A percentile compares a stretch with the other conserved stretches of the same genome.
Conservation (phyloP, 2,329 filamentous ascomycete genomes). For the Ophiostoma triangulosporum region DNA sequence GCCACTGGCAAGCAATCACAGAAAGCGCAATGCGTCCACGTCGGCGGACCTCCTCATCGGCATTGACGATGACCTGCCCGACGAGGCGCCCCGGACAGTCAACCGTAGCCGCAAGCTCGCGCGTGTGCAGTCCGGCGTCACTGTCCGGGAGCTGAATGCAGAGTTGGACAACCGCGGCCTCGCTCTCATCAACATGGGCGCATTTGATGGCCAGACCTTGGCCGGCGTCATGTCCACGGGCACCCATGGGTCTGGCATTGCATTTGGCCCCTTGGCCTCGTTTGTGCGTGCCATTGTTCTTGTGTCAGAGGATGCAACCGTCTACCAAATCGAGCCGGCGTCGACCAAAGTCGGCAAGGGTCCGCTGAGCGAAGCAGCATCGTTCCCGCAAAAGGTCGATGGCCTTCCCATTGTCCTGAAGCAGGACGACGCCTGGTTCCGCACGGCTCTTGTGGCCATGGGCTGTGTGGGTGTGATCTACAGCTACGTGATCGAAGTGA, state of each 20-base stretch:
- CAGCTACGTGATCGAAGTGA: constrained; percentile 16
- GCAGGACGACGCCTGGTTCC: constrained; percentile 17
- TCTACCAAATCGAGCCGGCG: constrained; percentile 18
- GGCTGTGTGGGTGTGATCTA: constrained; percentile 18
- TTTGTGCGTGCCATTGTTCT: constrained; percentile 16
- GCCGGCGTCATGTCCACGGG: constrained; percentile 16
- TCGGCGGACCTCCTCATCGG: not conserved
- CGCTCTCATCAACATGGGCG: constrained; percentile 17
- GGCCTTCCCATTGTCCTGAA: constrained; percentile 14
- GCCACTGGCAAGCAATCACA: not conserved
- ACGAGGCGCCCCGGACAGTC: not conserved
- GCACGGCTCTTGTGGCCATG: constrained; percentile 16
- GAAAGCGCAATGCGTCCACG: not conserved
- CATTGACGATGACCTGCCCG: not conserved
- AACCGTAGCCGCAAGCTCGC: constrained; percentile 12
- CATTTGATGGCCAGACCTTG: constrained; percentile 17
- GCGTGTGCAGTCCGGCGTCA: constrained; percentile 16
- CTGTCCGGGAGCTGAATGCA: constrained; percentile 15
- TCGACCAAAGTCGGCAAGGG: constrained; percentile 5
- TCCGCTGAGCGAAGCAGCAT: constrained; percentile 14
- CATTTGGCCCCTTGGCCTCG: constrained; percentile 14
- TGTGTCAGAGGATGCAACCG: constrained; percentile 14
- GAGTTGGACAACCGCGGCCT: constrained; percentile 16
- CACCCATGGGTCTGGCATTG: constrained; percentile 17
- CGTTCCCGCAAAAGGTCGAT: constrained; percentile 13